These are phyloP conservation scores for Camellia granthamiana DNA, from an alignment of 148 eudicot genomes.

Conservation along the genomic window DNA sequence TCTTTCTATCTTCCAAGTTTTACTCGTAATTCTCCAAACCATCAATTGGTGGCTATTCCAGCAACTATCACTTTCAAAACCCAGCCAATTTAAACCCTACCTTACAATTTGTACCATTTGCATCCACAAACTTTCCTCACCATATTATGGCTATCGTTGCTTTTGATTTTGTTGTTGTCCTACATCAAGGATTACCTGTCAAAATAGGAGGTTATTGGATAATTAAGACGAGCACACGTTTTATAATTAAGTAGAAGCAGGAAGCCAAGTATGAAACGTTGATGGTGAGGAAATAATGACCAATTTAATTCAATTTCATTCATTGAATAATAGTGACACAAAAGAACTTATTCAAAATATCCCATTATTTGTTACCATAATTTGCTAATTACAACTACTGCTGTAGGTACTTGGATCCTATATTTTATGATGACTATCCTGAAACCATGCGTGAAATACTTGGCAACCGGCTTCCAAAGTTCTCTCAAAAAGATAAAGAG, in stretches of 20 bases:
- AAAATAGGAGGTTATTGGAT: background rate
- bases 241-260: background rate
- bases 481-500: constrained; percentile 54
- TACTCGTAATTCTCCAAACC: background rate
- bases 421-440: constrained; percentile 76
- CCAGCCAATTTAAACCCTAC: background rate
- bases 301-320: background rate
- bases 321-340: background rate
- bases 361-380: background rate
- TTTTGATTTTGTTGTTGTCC: background rate
- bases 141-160: too few relatives aligned
- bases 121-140: background rate
- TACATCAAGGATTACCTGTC: background rate
- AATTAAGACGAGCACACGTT: background rate
- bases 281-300: background rate
- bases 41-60: constrained; percentile 4
- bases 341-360: background rate
- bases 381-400: constrained; percentile 8
- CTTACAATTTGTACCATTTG: background rate
- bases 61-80: background rate
- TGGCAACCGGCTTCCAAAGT: constrained; percentile 62
- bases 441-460: constrained; percentile 62
- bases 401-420: constrained; percentile 74
- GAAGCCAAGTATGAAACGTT: background rate
- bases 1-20: background rate